Evolutionary conservation across 495 filamentous ascomycete species (phyloP).

Genomic region (Extremus antarcticus): DNA sequence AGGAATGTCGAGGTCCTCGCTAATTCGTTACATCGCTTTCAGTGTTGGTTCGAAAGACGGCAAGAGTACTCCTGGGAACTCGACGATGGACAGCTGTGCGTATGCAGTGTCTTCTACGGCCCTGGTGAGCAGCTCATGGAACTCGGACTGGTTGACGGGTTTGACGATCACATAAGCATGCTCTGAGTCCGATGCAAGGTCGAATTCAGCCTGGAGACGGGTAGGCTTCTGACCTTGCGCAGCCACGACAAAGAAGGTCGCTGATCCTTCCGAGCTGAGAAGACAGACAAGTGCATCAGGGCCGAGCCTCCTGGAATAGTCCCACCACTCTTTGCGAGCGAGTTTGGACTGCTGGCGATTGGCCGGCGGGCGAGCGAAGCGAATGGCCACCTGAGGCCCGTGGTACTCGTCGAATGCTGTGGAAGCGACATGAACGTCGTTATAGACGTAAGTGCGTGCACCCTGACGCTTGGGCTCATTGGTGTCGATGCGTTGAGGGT

Average conservation of each 20-base stretch:
- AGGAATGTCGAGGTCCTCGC: slow-evolving; percentile 38
- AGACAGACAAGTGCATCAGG: slow-evolving; percentile 50
- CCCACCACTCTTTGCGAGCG: slow-evolving; percentile 51
- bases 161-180: slow-evolving; percentile 25
- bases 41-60: slow-evolving; percentile 57
- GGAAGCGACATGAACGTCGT: slow-evolving; percentile 27
- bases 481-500: slow-evolving; percentile 2
- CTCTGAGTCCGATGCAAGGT: not conserved
- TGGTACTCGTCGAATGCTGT: slow-evolving; percentile 36
- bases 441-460: slow-evolving; percentile 34
- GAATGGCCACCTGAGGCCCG: slow-evolving; percentile 44
- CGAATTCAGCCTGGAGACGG: not conserved
- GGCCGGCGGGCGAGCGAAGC: slow-evolving; percentile 45
- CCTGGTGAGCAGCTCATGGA: not conserved
- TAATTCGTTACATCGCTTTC: slow-evolving; percentile 52
- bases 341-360: slow-evolving; percentile 22
- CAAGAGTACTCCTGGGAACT: slow-evolving; percentile 61
- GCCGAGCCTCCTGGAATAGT: slow-evolving; percentile 43
- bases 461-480: slow-evolving; percentile 17
- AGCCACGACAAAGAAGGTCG: slow-evolving; percentile 47
- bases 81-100: slow-evolving; percentile 39
- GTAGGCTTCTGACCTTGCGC: not conserved
- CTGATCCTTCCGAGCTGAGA: slow-evolving; percentile 34
- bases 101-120: not conserved
- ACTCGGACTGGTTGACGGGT: not conserved